Evolutionary conservation across 1,139 yeast species (phyloP).

Genomic region (Trichomonascaceae sp.): DNA sequence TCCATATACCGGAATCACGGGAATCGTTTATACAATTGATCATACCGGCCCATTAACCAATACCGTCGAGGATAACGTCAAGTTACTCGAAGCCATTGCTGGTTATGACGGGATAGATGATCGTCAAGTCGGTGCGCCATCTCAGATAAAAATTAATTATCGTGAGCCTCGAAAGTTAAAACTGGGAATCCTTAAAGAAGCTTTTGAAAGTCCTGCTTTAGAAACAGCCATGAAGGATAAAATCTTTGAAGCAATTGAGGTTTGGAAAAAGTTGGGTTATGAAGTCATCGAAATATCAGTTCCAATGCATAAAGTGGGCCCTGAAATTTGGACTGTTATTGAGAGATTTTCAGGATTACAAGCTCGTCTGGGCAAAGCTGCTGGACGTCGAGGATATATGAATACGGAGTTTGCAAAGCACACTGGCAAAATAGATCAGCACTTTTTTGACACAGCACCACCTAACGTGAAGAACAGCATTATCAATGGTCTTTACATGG

Average conservation of each 20-base stretch:
- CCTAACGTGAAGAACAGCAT: slow-evolving; percentile 30
- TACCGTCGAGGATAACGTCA: slow-evolving; percentile 33
- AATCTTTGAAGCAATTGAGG: slow-evolving; percentile 29
- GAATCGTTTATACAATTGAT: slow-evolving; percentile 39
- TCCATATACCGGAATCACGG: slow-evolving; percentile 44
- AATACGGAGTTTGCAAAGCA: slow-evolving; percentile 20
- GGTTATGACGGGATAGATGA: slow-evolving; percentile 36
- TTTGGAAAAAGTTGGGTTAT: slow-evolving; percentile 31
- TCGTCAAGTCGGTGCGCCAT: slow-evolving; percentile 27
- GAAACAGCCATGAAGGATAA: slow-evolving; percentile 28
- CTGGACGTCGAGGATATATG: slow-evolving; percentile 27
- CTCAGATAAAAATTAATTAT: slow-evolving; percentile 13
- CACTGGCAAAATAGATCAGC: slow-evolving; percentile 25
- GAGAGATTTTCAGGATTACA: slow-evolving; percentile 30
- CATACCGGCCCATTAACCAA: slow-evolving; percentile 44
- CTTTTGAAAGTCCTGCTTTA: slow-evolving; percentile 33
- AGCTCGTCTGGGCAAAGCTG: slow-evolving; percentile 24
- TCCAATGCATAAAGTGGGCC: slow-evolving; percentile 34
- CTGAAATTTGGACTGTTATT: slow-evolving; percentile 35
- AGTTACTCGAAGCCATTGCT: slow-evolving; percentile 32
- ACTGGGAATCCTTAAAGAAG: slow-evolving; percentile 35
- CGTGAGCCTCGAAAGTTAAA: slow-evolving; percentile 19
- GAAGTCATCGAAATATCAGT: slow-evolving; percentile 32
- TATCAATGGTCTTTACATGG: slow-evolving; percentile 31
- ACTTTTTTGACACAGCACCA: slow-evolving; percentile 29